These are phyloP conservation scores for Fusarium bulbicola DNA, from an alignment of 2,329 filamentous ascomycete species.

Conservation along the genomic window DNA sequence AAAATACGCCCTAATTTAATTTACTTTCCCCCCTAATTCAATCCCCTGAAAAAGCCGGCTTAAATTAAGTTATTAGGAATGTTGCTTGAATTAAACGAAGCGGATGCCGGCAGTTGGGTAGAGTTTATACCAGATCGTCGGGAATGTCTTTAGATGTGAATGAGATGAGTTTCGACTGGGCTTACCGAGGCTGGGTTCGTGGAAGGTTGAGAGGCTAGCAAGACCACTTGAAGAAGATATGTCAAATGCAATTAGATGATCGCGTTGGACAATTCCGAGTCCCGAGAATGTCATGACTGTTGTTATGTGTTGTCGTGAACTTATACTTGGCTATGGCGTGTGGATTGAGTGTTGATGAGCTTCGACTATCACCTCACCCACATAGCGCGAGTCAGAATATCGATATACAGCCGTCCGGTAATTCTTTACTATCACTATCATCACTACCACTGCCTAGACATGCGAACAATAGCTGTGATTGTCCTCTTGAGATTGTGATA, in stretches of 20 bases:
- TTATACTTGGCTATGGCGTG: background rate
- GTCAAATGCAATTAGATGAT: too few relatives aligned
- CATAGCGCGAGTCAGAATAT: background rate
- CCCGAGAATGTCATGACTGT: background rate
- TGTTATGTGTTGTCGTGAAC: background rate
- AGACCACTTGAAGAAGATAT: background rate
- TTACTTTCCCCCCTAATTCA: too few relatives aligned
- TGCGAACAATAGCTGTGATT: accelerated
- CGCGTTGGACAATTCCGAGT: background rate
- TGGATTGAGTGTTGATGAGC: background rate
- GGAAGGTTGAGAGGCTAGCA: background rate
- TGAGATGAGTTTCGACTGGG: background rate
- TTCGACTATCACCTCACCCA: background rate
- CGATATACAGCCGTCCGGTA: too few relatives aligned
- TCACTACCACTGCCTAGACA: background rate
- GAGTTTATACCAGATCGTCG: background rate
- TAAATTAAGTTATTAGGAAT: too few relatives aligned
- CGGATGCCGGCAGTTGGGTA: background rate
- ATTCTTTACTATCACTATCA: too few relatives aligned
- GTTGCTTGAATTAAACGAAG: background rate
- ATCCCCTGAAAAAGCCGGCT: too few relatives aligned
- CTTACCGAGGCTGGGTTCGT: background rate
- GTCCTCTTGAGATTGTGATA: background rate
- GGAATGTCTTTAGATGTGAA: background rate
- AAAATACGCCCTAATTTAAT: too few relatives aligned